Percentiles rank a stretch among this genome's conserved stretches.
phyloP scores from a whole-genome alignment of 169 alveolate species.

The Eimeria necatrix region DNA sequence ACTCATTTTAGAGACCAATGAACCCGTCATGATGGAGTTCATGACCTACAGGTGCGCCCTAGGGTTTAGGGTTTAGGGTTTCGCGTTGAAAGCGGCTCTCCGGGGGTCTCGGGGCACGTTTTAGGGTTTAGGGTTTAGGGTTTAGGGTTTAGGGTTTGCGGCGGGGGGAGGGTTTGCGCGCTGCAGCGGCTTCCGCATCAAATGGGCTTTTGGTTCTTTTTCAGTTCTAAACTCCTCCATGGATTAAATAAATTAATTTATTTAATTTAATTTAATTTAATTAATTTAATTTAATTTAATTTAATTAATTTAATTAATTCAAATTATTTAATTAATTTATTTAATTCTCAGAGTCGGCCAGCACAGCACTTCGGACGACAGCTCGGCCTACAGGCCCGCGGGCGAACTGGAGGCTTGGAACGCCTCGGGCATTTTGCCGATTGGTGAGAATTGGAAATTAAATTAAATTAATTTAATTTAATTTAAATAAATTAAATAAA shows the following conservation, averaged over 20 bases:
- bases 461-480: too few relatives aligned
- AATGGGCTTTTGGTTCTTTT: background rate
- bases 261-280: background rate
- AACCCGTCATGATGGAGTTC: slow-evolving; percentile 95
- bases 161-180: background rate
- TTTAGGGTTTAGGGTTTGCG: background rate
- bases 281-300: too few relatives aligned
- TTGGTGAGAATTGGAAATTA: slow-evolving; percentile 83
- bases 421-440: slow-evolving; percentile 88
- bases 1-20: slow-evolving; percentile 86
- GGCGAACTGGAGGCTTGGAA: slow-evolving; percentile 88
- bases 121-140: too few relatives aligned
- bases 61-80: background rate
- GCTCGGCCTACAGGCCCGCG: slow-evolving; percentile 91
- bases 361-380: slow-evolving; percentile 97
- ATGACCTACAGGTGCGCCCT: slow-evolving; percentile 95
- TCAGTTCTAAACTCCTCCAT: too few relatives aligned
- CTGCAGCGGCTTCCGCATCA: background rate
- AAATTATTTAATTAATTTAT: too few relatives aligned
- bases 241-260: background rate
- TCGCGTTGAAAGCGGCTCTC: background rate
- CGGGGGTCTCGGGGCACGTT: too few relatives aligned
- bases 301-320: background rate
- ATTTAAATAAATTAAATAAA: background rate
- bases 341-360: slow-evolving; percentile 91